These are phyloP conservation scores for Gymnopus androsaceus DNA, from an alignment of 1,284 basidiomycete species.

Conservation along the genomic window DNA sequence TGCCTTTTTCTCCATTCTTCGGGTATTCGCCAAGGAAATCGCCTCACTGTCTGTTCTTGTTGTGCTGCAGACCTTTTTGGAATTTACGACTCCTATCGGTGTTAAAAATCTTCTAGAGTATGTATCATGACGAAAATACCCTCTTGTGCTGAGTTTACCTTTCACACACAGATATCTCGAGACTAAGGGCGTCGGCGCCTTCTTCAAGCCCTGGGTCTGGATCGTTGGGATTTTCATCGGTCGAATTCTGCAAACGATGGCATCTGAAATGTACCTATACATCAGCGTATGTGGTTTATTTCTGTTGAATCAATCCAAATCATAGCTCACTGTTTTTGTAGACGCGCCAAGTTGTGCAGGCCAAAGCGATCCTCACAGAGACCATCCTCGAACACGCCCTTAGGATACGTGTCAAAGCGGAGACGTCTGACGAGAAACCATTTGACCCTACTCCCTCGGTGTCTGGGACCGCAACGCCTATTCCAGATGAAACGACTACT, in stretches of 20 bases:
- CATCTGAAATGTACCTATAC: conserved; percentile 52
- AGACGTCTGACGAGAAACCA: conserved; percentile 28
- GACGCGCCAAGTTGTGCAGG: conserved; percentile 50
- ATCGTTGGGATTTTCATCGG: conserved; percentile 36
- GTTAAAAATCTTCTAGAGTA: conserved; percentile 36
- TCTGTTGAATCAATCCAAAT: not conserved
- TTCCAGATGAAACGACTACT: too few relatives aligned
- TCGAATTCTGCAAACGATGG: conserved; percentile 32
- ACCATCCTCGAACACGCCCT: conserved; percentile 73
- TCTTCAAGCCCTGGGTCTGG: conserved; percentile 49
- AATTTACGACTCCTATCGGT: conserved; percentile 39
- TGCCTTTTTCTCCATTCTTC: conserved; percentile 26
- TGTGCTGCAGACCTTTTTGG: conserved; percentile 8
- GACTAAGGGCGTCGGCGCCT: conserved; percentile 35
- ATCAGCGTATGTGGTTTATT: conserved; percentile 39
- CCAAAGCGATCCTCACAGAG: conserved; percentile 67
- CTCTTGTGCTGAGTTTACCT: not conserved
- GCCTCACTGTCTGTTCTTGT: conserved; percentile 27
- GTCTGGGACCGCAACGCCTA: not conserved
- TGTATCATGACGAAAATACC: too few relatives aligned
- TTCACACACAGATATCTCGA: conserved; percentile 42
- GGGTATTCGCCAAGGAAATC: conserved; percentile 33
- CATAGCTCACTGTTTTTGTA: too few relatives aligned
- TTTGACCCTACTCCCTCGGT: not conserved
- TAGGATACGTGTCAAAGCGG: conserved; percentile 66